Conservation (phyloP, 2,329 filamentous ascomycete species). For the Neonectria neomacrospora region DNA sequence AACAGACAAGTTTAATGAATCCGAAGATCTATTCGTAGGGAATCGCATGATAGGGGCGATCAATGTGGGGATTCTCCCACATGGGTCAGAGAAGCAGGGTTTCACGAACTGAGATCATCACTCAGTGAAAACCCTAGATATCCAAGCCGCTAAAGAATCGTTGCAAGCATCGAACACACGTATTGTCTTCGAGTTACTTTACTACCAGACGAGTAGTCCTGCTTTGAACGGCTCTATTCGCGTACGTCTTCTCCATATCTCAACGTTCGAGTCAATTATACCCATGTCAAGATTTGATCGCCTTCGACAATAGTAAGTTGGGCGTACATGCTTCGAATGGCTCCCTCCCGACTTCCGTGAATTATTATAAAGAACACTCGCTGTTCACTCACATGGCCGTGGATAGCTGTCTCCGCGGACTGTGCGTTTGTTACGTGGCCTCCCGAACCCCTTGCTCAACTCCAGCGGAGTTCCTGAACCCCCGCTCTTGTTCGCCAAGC, state of each 20-base stretch:
- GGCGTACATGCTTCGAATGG: neutral
- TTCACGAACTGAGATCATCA: no score
- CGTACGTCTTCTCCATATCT: neutral
- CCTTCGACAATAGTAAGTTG: neutral
- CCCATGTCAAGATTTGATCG: neutral
- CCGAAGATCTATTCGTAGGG: no score
- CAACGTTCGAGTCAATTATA: neutral
- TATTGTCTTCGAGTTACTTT: neutral
- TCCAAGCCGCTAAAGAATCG: no score
- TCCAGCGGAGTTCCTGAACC: neutral
- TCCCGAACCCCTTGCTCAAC: neutral
- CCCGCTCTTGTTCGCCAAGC: neutral
- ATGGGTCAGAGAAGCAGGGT: no score
- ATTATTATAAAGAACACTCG: no score
- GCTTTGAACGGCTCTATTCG: no score
- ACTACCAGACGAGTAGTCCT: neutral
- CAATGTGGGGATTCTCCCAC: no score
- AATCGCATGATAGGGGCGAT: no score
- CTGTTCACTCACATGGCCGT: neutral
- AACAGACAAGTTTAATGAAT: no score
- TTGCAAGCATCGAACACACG: no score
- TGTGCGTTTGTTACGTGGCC: neutral
- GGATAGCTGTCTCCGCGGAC: neutral
- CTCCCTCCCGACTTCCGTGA: no score
- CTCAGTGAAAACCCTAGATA: no score